Conservation (phyloP, 495 filamentous ascomycete genomes). For the Aspergillus avenaceus region DNA sequence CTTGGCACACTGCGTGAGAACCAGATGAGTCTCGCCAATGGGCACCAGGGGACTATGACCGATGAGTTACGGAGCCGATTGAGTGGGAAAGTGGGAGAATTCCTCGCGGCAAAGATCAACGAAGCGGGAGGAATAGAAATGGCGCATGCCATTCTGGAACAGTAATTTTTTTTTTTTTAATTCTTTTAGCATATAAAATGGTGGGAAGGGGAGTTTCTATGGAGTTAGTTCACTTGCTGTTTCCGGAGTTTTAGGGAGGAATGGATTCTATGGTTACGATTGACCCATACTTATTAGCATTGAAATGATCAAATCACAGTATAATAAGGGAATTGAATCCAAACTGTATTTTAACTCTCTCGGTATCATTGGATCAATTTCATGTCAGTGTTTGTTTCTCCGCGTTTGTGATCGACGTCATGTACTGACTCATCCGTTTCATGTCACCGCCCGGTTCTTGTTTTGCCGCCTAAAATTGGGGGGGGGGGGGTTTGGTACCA, state of each 20-base stretch:
- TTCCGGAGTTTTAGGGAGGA: not conserved
- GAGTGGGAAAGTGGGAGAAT: conserved; percentile 55
- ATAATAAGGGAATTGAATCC: too few species aligned
- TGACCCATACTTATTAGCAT: too few species aligned
- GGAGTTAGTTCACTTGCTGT: not conserved
- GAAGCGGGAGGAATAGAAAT: conserved; percentile 43
- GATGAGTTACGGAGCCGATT: conserved; percentile 52
- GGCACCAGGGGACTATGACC: conserved; percentile 40
- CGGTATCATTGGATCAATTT: too few species aligned
- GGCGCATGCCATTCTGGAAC: conserved; percentile 33
- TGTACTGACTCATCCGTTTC: not conserved
- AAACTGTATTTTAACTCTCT: too few species aligned
- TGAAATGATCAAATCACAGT: not conserved
- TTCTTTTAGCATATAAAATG: not conserved
- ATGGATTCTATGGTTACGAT: too few species aligned
- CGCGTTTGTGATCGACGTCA: conserved; percentile 1
- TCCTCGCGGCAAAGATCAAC: conserved; percentile 50
- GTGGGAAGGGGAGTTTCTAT: not conserved
- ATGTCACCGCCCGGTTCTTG: too few species aligned
- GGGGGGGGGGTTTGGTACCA: too few species aligned
- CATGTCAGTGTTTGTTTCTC: not conserved
- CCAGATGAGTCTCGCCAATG: conserved; percentile 36
- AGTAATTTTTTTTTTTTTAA: not conserved
- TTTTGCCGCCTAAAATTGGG: too few species aligned
- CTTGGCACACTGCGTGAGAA: conserved; percentile 45